These are phyloP conservation scores for Penicillium sp. DNA, from an alignment of 2,329 filamentous ascomycete genomes.

Conservation along the genomic window DNA sequence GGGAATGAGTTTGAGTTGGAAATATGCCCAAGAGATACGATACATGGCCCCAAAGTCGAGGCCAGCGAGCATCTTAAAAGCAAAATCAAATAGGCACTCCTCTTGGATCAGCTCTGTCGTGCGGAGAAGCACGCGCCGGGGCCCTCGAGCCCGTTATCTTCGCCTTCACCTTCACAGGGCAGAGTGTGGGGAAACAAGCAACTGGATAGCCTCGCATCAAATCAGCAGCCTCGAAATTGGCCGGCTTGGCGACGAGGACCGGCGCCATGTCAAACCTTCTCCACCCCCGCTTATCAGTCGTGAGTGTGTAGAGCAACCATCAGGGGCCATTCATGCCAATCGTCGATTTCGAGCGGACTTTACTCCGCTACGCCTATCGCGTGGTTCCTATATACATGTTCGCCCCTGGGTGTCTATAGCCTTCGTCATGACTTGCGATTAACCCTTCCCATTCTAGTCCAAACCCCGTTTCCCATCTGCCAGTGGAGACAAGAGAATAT, in stretches of 20 bases:
- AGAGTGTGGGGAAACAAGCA: conserved; percentile 1
- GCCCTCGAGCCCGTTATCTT: not conserved
- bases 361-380: not conserved
- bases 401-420: not conserved
- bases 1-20: not conserved
- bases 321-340: not conserved
- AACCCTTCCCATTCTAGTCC: not conserved
- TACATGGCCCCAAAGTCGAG: too few relatives aligned
- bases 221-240: not conserved
- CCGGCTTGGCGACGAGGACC: conserved; percentile 9
- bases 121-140: not conserved
- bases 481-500: too few relatives aligned
- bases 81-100: not conserved
- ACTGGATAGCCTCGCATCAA: not conserved
- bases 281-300: conserved; percentile 4
- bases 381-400: not conserved
- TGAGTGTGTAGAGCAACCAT: too few relatives aligned
- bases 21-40: not conserved
- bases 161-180: not conserved
- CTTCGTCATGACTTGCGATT: not conserved
- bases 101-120: not conserved
- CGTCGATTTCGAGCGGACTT: not conserved
- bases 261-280: not conserved
- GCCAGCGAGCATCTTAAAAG: not conserved
- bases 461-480: not conserved